Percentiles rank a stretch among this genome's conserved stretches.
phyloP scores from a whole-genome alignment of 108 stramenopile species.

The Schizochytrium sp. region DNA sequence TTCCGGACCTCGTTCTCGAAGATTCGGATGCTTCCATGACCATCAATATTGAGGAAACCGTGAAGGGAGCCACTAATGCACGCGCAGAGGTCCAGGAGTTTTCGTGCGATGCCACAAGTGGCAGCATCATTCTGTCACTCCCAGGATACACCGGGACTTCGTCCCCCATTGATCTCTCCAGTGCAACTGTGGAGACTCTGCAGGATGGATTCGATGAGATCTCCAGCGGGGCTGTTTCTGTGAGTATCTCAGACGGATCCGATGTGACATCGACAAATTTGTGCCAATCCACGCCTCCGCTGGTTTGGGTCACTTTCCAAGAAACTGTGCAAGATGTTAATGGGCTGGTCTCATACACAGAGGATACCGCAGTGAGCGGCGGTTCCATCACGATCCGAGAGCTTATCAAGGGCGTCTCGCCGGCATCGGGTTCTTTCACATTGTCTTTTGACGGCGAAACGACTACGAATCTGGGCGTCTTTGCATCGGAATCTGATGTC shows the following conservation, averaged over 20 bases:
- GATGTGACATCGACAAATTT: not conserved
- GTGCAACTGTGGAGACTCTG: not conserved
- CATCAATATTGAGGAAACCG: constrained; percentile 1
- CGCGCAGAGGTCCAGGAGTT: constrained; percentile 52
- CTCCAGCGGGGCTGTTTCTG: not conserved
- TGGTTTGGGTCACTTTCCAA: constrained; percentile 30
- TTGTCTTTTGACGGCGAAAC: constrained; percentile 28
- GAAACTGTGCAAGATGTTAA: constrained; percentile 25
- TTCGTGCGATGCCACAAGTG: constrained; percentile 32
- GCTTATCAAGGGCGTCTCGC: not conserved
- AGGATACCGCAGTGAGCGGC: not conserved
- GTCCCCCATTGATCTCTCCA: not conserved
- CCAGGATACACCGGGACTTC: not conserved
- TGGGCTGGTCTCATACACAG: not conserved
- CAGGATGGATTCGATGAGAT: not conserved
- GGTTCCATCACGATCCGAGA: not conserved
- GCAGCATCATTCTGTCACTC: not conserved
- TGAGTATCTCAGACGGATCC: not conserved
- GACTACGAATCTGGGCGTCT: constrained; percentile 37
- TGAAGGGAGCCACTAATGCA: constrained; percentile 56
- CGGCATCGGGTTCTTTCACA: constrained; percentile 46
- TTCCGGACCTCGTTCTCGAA: not conserved
- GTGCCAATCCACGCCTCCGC: not conserved
- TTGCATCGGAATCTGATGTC: constrained; percentile 48
- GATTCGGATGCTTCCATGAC: not conserved